These are phyloP conservation scores for Scleroderma bovista DNA, from an alignment of 768 basidiomycete genomes.

Conservation along the genomic window DNA sequence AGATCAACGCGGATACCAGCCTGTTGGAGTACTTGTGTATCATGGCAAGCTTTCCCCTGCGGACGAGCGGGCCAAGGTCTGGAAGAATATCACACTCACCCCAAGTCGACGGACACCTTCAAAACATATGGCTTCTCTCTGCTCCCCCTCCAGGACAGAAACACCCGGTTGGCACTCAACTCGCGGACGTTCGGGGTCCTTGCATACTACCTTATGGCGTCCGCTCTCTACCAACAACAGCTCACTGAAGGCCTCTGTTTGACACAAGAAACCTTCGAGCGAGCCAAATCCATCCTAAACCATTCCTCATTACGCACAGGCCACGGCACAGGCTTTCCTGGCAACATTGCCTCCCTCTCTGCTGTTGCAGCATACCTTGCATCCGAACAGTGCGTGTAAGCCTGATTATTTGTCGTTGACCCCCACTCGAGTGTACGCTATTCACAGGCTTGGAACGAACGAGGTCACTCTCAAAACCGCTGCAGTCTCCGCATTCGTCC, in stretches of 20 bases:
- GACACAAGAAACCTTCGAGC: slow-evolving; percentile 16
- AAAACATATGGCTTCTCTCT: too few relatives aligned
- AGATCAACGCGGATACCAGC: too few relatives aligned
- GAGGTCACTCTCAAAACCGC: slow-evolving; percentile 28
- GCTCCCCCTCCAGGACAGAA: too few relatives aligned
- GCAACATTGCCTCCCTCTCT: slow-evolving; percentile 18
- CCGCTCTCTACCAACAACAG: slow-evolving; percentile 12
- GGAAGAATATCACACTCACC: too few relatives aligned
- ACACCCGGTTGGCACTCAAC: too few relatives aligned
- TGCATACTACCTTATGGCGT: too few relatives aligned
- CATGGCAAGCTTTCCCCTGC: too few relatives aligned
- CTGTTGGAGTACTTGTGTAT: too few relatives aligned
- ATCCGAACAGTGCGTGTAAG: slow-evolving; percentile 25
- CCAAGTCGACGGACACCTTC: too few relatives aligned
- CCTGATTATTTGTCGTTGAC: neutral
- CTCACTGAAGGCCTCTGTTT: slow-evolving; percentile 18
- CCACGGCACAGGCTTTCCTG: slow-evolving; percentile 23
- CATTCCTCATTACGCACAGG: slow-evolving; percentile 20
- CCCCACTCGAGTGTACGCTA: neutral
- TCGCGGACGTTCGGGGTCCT: too few relatives aligned
- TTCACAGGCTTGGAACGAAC: slow-evolving; percentile 17
- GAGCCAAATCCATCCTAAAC: slow-evolving; percentile 17
- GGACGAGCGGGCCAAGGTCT: too few relatives aligned
- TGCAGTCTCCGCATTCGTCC: slow-evolving; percentile 18
- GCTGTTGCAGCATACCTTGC: slow-evolving; percentile 28